phyloP scores from a whole-genome alignment of 805 yeast genomes.

The Kluyveromyces starmeri region DNA sequence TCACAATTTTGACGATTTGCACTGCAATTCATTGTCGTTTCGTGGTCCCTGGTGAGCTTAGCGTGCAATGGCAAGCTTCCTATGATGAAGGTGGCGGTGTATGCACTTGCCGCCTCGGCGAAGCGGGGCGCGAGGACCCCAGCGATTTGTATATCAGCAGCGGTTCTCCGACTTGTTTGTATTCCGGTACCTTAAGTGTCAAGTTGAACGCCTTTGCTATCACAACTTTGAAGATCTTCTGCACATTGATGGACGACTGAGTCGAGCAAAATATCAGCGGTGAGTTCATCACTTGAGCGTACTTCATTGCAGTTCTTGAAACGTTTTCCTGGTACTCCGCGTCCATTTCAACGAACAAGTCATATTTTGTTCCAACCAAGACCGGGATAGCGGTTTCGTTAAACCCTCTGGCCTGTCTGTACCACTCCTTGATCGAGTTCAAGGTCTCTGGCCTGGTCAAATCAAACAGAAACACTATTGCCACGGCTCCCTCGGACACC shows the following conservation, averaged over 20 bases:
- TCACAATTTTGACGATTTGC: no score
- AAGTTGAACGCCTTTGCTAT: slow-evolving; percentile 86
- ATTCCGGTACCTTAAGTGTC: slow-evolving; percentile 74
- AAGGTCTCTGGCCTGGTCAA: slow-evolving; percentile 78
- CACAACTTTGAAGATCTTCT: slow-evolving; percentile 85
- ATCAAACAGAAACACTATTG: slow-evolving; percentile 84
- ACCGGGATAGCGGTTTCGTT: slow-evolving; percentile 88
- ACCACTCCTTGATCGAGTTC: slow-evolving; percentile 91
- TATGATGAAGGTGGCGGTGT: slow-evolving; percentile 5
- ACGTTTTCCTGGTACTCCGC: slow-evolving; percentile 76
- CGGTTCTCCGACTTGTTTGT: slow-evolving; percentile 85
- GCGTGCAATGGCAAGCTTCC: background rate
- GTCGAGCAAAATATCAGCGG: slow-evolving; percentile 83
- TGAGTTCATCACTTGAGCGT: slow-evolving; percentile 85
- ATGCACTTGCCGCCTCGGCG: slow-evolving; percentile 4
- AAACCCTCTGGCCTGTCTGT: slow-evolving; percentile 80
- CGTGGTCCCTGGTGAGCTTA: no score
- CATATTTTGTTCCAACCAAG: slow-evolving; percentile 89
- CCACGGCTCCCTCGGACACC: slow-evolving; percentile 87
- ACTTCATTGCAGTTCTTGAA: slow-evolving; percentile 72
- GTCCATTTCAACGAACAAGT: slow-evolving; percentile 70
- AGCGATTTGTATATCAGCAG: slow-evolving; percentile 52
- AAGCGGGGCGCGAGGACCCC: slow-evolving; percentile 14
- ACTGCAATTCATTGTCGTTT: no score
- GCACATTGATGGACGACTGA: slow-evolving; percentile 84